Evolutionary conservation across 2,329 filamentous ascomycete genomes (phyloP), one percentile per base, ranked within the genome.

Genomic region (Pestalotiopsis sp.): DNA sequence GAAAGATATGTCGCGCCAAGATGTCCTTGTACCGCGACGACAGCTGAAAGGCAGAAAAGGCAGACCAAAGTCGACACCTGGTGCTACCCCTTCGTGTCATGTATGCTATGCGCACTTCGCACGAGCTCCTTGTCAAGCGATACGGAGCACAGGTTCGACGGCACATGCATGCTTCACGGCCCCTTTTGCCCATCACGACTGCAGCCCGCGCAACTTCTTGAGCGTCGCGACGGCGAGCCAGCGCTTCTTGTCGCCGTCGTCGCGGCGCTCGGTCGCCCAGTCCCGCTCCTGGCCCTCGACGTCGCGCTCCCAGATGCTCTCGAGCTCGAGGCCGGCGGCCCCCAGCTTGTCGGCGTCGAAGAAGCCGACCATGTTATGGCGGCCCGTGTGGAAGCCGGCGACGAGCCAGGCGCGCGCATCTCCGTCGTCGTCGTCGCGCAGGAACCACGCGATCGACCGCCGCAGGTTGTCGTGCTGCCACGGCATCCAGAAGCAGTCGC

Each of bases 401-500:
- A 93, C 84, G n/a, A 91, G 87, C 80, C 90, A 89, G 65, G 89
- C 86, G 41, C 87, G 82, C 2, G 89, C 86, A 17, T 31, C 27
- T 31, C 27, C 27, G 27, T 74, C 77, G 1, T 80, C 23, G 12
- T 36, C 67, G 14, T 68, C 71, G 61, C 72, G 76, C 1, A 94
- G 82, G 75, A 93, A 92, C 78, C 89, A 88, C 4, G 84, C 78
- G 75, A 93, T 88, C 27, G 90, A 92, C 57, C 76, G 78, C 61
- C 85, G 85, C 31, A 94, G 84, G 77, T 90, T 91, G n/a, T 79
- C 84, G 78, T 94, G 92, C 81, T 94, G 87, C 82, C 86, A 86
- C 1, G 89, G 87, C 90, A 94, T 93, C 91, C 92, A 94, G 68
- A 92, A 84, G 75, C 91, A 93, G 79, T 94, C 91, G 71, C 90